Evolutionary conservation across 2,329 filamentous ascomycete species (phyloP).

Genomic region (Alternaria hordeiaustralica): DNA sequence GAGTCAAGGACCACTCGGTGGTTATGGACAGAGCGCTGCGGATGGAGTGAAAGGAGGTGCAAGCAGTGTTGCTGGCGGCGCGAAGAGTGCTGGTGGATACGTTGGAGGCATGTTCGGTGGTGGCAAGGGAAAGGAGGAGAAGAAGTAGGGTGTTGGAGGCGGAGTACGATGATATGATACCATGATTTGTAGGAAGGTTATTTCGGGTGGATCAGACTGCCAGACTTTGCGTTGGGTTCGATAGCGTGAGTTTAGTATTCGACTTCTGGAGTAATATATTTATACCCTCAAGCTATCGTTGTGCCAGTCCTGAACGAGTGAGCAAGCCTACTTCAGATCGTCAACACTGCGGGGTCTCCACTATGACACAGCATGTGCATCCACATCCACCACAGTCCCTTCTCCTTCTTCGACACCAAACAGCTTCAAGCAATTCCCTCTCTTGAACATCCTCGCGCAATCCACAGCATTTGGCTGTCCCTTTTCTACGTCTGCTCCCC

Average conservation of each 20-base stretch:
- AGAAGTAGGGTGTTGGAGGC: slow-evolving; percentile 18
- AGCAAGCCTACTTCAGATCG: not conserved
- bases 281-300: not conserved
- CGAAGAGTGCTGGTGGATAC: slow-evolving; percentile 37
- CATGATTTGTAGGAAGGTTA: not conserved
- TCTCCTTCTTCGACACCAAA: slow-evolving; percentile 36
- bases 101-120: slow-evolving; percentile 32
- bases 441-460: slow-evolving; percentile 56
- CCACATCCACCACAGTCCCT: slow-evolving; percentile 8
- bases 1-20: slow-evolving; percentile 43
- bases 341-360: not conserved
- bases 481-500: slow-evolving; percentile 49
- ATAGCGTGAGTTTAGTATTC: not conserved
- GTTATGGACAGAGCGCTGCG: slow-evolving; percentile 37
- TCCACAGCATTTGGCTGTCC: slow-evolving; percentile 57
- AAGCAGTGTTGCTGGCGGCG: slow-evolving; percentile 27
- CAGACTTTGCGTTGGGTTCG: not conserved
- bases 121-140: slow-evolving; percentile 19
- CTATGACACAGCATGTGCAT: slow-evolving; percentile 1
- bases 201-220: not conserved
- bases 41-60: slow-evolving; percentile 43
- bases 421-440: slow-evolving; percentile 40
- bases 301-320: not conserved
- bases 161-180: slow-evolving; percentile 1
- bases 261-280: not conserved